These are phyloP conservation scores for Hysterangium stoloniferum DNA, from an alignment of 768 basidiomycete genomes.

Conservation along the genomic window DNA sequence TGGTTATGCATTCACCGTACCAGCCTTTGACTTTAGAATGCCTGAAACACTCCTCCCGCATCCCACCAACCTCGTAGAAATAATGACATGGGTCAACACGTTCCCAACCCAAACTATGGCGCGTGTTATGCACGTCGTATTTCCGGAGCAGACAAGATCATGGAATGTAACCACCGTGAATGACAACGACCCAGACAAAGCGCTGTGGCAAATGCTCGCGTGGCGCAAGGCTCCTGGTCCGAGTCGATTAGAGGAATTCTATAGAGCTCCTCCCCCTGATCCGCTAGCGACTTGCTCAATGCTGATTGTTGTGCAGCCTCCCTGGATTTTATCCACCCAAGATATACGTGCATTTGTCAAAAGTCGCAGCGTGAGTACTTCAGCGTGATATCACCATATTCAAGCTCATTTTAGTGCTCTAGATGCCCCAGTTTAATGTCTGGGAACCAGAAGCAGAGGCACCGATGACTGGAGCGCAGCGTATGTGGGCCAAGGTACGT, in stretches of 20 bases:
- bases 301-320: conserved; percentile 29
- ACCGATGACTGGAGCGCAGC: too few species aligned
- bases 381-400: background rate
- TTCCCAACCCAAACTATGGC: conserved; percentile 46
- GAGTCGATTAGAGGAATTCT: background rate
- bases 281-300: conserved; percentile 14
- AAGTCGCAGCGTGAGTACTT: conserved; percentile 14
- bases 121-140: conserved; percentile 29
- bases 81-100: conserved; percentile 42
- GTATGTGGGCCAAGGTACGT: conserved; percentile 23
- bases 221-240: conserved; percentile 18
- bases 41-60: conserved; percentile 3
- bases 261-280: background rate
- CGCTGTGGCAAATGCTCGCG: conserved; percentile 19
- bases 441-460: too few species aligned
- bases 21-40: background rate
- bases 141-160: conserved; percentile 20
- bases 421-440: too few species aligned
- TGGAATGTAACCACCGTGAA: conserved; percentile 24
- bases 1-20: conserved; percentile 36
- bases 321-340: conserved; percentile 29
- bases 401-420: background rate
- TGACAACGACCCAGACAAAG: conserved; percentile 16
- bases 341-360: conserved; percentile 29
- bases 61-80: conserved; percentile 22